Evolutionary conservation across 1,139 yeast genomes (phyloP), one percentile per base, ranked within the genome.

Genomic region (Blastobotrys serpentis): DNA sequence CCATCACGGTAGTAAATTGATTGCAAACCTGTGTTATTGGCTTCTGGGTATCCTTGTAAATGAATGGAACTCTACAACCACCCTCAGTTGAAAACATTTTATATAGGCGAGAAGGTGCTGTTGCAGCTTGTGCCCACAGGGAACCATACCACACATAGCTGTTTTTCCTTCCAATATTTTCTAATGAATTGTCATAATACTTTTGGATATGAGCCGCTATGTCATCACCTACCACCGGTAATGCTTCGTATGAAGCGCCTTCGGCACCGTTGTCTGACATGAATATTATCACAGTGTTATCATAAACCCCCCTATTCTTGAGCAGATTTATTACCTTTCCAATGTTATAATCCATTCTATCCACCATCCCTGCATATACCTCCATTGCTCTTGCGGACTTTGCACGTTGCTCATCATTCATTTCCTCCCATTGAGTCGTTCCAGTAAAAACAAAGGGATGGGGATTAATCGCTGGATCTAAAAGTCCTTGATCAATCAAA

Each of bases 111-210:
- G 73, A 67, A 2, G 82, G 82, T 1, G 81, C 79, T n/a, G 82
- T 77, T 3, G 82, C 80, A n/a, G 82, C 83, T 53, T 78, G 82
- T 0, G 82, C 82, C 82, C 82, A 78, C 56, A 77, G 75, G 51
- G 78, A 80, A 1, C 77, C 75, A 53, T 78, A 78, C 70, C 73
- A 75, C 4, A 70, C 73, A 57, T 76, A 78, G 2, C 81, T 76
- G 54, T 78, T 66, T 41, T 56, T 54, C 29, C 68, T 69, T 2
- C 82, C 82, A 50, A 78, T 70, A 57, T 78, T 78, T 1, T 72
- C 77, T 25, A 63, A 59, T 1, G 66, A 50, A 55, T 78, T 78
- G 59, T 77, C 64, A 60, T 69, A 77, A 53, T 70, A 61, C 14
- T 62, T 58, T 8, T 60, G 56, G 44, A 76, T 64, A 21, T 58